phyloP scores from a whole-genome alignment of 768 basidiomycete genomes.

The Amanita subjunquillea region DNA sequence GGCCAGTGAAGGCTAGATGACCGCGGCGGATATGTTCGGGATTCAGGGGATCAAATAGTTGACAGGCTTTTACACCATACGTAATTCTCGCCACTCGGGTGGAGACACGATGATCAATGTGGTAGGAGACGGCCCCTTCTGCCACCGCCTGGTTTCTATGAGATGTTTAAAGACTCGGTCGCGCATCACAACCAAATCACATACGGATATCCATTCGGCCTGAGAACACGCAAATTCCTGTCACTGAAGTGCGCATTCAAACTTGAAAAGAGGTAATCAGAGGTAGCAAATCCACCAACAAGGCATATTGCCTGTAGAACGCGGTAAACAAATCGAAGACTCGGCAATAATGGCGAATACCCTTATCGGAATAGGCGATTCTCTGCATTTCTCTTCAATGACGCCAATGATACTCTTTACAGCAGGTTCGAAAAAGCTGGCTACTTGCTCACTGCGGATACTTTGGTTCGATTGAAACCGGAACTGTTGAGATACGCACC shows the following conservation, averaged over 20 bases:
- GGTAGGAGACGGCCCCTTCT: conserved; percentile 15
- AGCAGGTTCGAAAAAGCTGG: conserved; percentile 4
- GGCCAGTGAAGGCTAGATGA: too few relatives aligned
- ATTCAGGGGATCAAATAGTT: too few relatives aligned
- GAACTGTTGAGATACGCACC: not conserved
- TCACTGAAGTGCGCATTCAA: conserved; percentile 25
- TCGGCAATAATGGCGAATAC: conserved; percentile 1
- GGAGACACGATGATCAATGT: conserved; percentile 13
- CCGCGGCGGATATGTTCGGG: too few relatives aligned
- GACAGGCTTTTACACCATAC: conserved; percentile 8
- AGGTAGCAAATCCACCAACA: conserved; percentile 44
- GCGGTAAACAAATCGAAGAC: not conserved
- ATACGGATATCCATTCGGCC: conserved; percentile 37
- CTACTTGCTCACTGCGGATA: not conserved
- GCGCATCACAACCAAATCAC: conserved; percentile 10
- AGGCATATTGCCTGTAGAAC: conserved; percentile 27
- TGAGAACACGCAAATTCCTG: conserved; percentile 22
- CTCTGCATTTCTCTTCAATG: not conserved
- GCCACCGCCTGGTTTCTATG: conserved; percentile 16
- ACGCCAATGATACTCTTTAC: not conserved
- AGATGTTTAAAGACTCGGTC: not conserved
- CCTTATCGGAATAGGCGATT: not conserved
- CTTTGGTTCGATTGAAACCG: conserved; percentile 13
- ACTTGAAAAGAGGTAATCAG: conserved; percentile 33
- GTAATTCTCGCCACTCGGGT: conserved; percentile 11